Evolutionary conservation across 345 rosid species (phyloP).

Genomic region (Brassica nigra): DNA sequence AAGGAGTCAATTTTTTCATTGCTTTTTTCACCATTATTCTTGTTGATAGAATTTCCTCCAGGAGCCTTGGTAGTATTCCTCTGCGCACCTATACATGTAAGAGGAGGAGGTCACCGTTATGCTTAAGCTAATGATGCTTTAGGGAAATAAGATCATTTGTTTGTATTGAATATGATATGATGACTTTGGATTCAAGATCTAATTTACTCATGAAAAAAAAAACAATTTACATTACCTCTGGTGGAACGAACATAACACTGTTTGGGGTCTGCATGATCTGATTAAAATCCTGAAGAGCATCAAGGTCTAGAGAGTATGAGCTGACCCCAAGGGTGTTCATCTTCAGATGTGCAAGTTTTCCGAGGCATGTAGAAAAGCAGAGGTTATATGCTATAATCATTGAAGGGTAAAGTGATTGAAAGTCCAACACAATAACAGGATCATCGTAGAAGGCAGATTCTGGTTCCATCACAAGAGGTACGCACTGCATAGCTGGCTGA

Average conservation of each 20-base stretch:
- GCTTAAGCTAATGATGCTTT: conserved; percentile 14
- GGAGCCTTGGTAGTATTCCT: conserved; percentile 82
- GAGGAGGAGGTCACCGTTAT: neutral
- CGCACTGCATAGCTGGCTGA: conserved; percentile 99
- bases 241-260: conserved; percentile 74
- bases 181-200: neutral
- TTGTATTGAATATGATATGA: conserved; percentile 10
- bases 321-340: conserved; percentile 77
- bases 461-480: conserved; percentile 98
- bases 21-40: conserved; percentile 94
- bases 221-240: conserved; percentile 58
- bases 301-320: conserved; percentile 63
- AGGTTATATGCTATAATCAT: conserved; percentile 96
- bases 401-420: conserved; percentile 97
- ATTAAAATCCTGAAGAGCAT: conserved; percentile 57
- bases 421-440: conserved; percentile 94
- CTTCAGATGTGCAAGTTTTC: conserved; percentile 69
- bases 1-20: conserved; percentile 80
- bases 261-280: conserved; percentile 73
- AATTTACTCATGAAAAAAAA: conserved; percentile 1
- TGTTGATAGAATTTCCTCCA: conserved; percentile 93
- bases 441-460: conserved; percentile 92
- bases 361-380: conserved; percentile 93
- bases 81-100: conserved; percentile 55
- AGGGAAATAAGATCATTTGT: conserved; percentile 12